Conservation (phyloP, 371 early-diverging fungal genomes). For the Mucor saturninus region DNA sequence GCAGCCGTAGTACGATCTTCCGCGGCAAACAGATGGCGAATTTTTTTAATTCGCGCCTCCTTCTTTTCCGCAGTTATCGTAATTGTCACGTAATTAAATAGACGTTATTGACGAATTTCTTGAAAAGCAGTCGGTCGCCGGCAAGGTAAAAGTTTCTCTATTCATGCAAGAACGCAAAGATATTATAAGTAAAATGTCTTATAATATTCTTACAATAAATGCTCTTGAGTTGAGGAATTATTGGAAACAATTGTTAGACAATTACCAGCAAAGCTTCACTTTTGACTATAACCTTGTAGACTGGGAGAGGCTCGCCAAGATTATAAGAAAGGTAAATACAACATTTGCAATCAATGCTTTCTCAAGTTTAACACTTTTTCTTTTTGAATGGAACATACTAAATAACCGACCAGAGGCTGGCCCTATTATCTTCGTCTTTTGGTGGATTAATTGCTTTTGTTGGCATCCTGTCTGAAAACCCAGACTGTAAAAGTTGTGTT, state of each 20-base stretch:
- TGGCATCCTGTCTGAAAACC: constrained; percentile 8
- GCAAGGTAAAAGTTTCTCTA: no score
- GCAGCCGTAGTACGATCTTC: no score
- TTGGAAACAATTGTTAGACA: background rate
- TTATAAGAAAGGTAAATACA: background rate
- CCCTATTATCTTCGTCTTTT: constrained; percentile 14
- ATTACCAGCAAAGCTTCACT: background rate
- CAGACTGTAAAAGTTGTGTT: constrained; percentile 15
- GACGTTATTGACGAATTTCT: no score
- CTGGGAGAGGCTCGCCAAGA: background rate
- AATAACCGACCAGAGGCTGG: no score
- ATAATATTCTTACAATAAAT: background rate
- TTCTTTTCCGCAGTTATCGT: no score
- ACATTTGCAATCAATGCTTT: no score
- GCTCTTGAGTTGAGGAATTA: background rate
- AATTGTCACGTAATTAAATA: no score
- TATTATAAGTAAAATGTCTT: background rate
- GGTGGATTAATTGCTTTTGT: constrained; percentile 9
- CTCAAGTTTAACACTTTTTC: no score
- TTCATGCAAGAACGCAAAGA: background rate
- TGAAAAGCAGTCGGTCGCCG: no score
- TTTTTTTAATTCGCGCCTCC: no score
- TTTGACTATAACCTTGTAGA: background rate
- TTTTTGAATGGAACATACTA: no score
- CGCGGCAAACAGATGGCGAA: no score